Evolutionary conservation across 208 protist species (phyloP), one percentile per base, ranked within the genome.

Genomic region (Vickermania spadyakhi): DNA sequence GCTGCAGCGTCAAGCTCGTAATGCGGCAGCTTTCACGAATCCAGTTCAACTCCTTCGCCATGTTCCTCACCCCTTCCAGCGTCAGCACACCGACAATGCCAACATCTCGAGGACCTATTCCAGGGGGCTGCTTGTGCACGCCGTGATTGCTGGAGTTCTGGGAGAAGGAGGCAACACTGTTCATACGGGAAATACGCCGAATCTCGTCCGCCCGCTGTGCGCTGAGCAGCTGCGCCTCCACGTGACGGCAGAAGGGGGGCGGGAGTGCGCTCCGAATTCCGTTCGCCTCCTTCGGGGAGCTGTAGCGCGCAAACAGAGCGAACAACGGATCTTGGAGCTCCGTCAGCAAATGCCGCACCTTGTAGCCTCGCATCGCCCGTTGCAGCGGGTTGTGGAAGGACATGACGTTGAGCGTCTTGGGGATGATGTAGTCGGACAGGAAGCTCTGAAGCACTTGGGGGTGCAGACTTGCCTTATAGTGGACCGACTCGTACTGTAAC

Each of bases 81-180:
- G 73, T 73, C 58, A 91, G 51, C 3, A 88, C 76, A 5, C 69
- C 73, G 22, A 84, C 84, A 51, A 91, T 91, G 31, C 84, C 81
- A 26, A 88, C 65, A 28, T 86, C 79, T 13, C 62, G 68, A 1
- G 31, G 50, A 3, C 3, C 58, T 31, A 27, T 11, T 0, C 3
- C 29, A n/a, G n/a, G n/a, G 13, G 7, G 30, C 49, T 25, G 5
- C 27, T 29, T 50, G 56, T 13, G 49, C 7, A 7, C 11, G 36
- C 18, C 18, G 11, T 18, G 36, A 45, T 45, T 45, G 11, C 11
- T 45, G 36, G 36, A 7, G 36, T 45, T 45, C 36, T n/a, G 18
- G 36, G 36, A 45, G 18, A n/a, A 45, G 36, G 36, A 45, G 36
- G 36, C 7, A 18, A 18, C 18, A 45, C 36, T 45, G 18, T 18